Evolutionary conservation across 2,329 filamentous ascomycete genomes (phyloP).

Genomic region (Aspergillus neoniger): DNA sequence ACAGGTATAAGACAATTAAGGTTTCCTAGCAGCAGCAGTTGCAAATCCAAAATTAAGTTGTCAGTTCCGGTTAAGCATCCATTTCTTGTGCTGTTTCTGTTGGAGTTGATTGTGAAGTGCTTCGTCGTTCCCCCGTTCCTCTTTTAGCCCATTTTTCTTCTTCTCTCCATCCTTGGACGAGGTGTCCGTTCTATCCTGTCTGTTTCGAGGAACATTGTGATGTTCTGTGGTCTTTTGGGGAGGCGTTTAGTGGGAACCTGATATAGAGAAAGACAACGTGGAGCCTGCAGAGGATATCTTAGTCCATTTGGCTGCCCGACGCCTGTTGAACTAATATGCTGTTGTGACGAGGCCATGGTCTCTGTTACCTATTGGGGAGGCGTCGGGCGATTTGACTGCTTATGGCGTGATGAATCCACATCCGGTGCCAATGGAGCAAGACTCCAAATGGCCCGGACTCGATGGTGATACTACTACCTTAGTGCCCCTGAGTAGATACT

Average conservation of each 20-base stretch:
- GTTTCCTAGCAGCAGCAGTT: slow-evolving; percentile 26
- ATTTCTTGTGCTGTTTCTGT: slow-evolving; percentile 12
- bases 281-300: slow-evolving; percentile 18
- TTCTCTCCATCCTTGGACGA: slow-evolving; percentile 13
- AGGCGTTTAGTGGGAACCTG: slow-evolving; percentile 31
- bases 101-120: slow-evolving; percentile 21
- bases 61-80: slow-evolving; percentile 24
- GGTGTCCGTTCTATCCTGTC: slow-evolving; percentile 8
- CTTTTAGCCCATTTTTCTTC: slow-evolving; percentile 12
- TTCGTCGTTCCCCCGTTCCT: slow-evolving; percentile 13
- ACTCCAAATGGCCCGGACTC: slow-evolving; percentile 12
- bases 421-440: slow-evolving; percentile 18
- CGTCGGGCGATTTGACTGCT: slow-evolving; percentile 3
- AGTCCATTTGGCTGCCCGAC: slow-evolving; percentile 21
- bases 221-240: slow-evolving; percentile 22
- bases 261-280: slow-evolving; percentile 33
- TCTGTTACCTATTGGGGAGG: neutral
- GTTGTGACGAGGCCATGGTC: neutral
- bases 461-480: slow-evolving; percentile 16
- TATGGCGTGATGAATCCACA: slow-evolving; percentile 9
- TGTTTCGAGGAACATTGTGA: slow-evolving; percentile 12
- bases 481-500: slow-evolving; percentile 27
- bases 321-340: slow-evolving; percentile 10
- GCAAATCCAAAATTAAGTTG: slow-evolving; percentile 26
- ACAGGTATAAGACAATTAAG: slow-evolving; percentile 21